These are phyloP conservation scores for Yamadazyma blattariae DNA, from an alignment of 1,139 yeast genomes.

Conservation along the genomic window DNA sequence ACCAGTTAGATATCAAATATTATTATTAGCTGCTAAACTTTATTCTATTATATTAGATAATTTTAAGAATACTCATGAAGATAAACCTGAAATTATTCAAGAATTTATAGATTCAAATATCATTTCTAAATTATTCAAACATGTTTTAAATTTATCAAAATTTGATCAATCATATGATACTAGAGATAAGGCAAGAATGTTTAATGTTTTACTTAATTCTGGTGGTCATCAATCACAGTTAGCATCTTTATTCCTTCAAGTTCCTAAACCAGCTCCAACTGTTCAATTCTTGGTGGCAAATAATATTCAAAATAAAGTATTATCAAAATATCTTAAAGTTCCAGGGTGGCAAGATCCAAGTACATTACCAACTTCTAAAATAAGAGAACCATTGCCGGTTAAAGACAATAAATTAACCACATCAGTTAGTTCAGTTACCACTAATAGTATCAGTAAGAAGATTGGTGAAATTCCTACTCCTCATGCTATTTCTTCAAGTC, in stretches of 20 bases:
- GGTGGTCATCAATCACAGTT: slow-evolving; percentile 45
- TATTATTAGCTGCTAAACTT: slow-evolving; percentile 73
- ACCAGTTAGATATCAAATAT: slow-evolving; percentile 65
- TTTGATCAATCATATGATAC: slow-evolving; percentile 78
- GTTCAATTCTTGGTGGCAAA: slow-evolving; percentile 8
- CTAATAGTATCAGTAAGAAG: slow-evolving; percentile 16
- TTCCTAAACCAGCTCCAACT: slow-evolving; percentile 69
- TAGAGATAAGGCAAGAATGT: slow-evolving; percentile 81
- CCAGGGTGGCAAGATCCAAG: slow-evolving; percentile 36
- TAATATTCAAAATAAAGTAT: slow-evolving; percentile 16
- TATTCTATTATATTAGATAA: slow-evolving; percentile 48
- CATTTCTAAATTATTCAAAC: slow-evolving; percentile 56
- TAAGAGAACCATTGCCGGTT: slow-evolving; percentile 33
- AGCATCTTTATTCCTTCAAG: slow-evolving; percentile 76
- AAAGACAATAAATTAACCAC: slow-evolving; percentile 22
- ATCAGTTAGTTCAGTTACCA: slow-evolving; percentile 10
- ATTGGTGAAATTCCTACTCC: slow-evolving; percentile 22
- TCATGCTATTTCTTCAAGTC: slow-evolving; percentile 26
- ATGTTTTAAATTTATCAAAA: slow-evolving; percentile 62
- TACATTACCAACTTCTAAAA: slow-evolving; percentile 30
- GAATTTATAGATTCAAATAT: slow-evolving; percentile 25
- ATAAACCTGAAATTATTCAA: slow-evolving; percentile 24
- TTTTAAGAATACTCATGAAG: slow-evolving; percentile 9
- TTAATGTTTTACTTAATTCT: slow-evolving; percentile 48
- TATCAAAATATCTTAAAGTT: slow-evolving; percentile 24